These are phyloP conservation scores for Aspergillus taichungensis DNA, from an alignment of 495 filamentous ascomycete genomes.

Conservation along the genomic window DNA sequence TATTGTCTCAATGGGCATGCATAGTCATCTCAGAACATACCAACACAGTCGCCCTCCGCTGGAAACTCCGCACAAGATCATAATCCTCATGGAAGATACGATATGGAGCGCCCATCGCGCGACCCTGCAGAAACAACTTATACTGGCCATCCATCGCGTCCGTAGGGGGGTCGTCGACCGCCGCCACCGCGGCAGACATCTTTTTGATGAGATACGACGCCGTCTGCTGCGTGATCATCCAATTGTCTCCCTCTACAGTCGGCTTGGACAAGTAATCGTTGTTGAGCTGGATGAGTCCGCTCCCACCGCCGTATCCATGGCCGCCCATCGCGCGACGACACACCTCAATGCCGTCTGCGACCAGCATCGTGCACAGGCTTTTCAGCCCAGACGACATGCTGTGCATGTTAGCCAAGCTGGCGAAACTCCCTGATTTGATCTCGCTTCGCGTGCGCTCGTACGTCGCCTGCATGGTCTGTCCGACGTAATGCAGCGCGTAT, in stretches of 20 bases:
- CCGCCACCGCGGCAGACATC: slow-evolving; percentile 28
- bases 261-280: slow-evolving; percentile 41
- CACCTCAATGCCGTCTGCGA: slow-evolving; percentile 42
- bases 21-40: slow-evolving; percentile 5
- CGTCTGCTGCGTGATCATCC: slow-evolving; percentile 46
- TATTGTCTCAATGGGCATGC: neutral
- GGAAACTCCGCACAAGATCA: slow-evolving; percentile 32
- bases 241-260: slow-evolving; percentile 46
- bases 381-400: slow-evolving; percentile 41
- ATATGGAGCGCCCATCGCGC: neutral
- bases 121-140: slow-evolving; percentile 9
- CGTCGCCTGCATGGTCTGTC: slow-evolving; percentile 28
- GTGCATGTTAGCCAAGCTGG: slow-evolving; percentile 36
- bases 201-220: slow-evolving; percentile 41
- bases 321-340: slow-evolving; percentile 41
- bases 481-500: slow-evolving; percentile 42
- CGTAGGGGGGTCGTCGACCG: slow-evolving; percentile 1
- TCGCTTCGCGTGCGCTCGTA: slow-evolving; percentile 28
- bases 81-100: slow-evolving; percentile 19
- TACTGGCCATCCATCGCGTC: slow-evolving; percentile 19
- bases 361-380: slow-evolving; percentile 39
- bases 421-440: slow-evolving; percentile 35
- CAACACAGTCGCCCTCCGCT: slow-evolving; percentile 31
- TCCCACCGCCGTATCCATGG: slow-evolving; percentile 41
- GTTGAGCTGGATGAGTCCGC: slow-evolving; percentile 38